phyloP scores from a whole-genome alignment of 805 yeast genomes.

The Suhomyces vadensis region DNA sequence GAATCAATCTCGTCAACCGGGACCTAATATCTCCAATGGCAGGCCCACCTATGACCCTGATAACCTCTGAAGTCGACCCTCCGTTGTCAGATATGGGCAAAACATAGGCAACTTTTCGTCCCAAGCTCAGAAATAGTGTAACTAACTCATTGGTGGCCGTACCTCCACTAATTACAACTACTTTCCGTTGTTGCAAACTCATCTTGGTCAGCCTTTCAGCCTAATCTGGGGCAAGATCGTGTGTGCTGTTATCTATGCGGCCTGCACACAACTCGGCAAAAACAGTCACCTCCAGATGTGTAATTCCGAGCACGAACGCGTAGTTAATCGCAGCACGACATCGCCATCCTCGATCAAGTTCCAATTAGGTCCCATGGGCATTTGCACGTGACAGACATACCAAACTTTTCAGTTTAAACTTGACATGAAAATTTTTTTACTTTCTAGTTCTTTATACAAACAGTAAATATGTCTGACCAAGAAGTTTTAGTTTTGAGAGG shows the following conservation, averaged over 20 bases:
- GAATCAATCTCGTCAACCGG: slow-evolving; percentile 71
- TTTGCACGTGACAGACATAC: not conserved
- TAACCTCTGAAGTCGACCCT: slow-evolving; percentile 88
- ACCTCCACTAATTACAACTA: slow-evolving; percentile 68
- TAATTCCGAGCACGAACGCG: slow-evolving; percentile 38
- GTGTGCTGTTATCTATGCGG: not conserved
- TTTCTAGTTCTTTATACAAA: slow-evolving; percentile 6
- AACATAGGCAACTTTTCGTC: slow-evolving; percentile 57
- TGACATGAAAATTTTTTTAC: slow-evolving; percentile 12
- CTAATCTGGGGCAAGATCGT: not conserved
- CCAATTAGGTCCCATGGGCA: no score
- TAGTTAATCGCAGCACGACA: slow-evolving; percentile 28
- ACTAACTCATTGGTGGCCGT: slow-evolving; percentile 85
- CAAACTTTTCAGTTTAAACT: not conserved
- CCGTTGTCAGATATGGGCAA: slow-evolving; percentile 92
- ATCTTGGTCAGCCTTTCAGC: not conserved
- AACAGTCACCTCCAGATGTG: slow-evolving; percentile 39
- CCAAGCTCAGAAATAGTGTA: slow-evolving; percentile 49
- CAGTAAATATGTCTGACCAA: slow-evolving; percentile 67
- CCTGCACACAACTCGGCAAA: slow-evolving; percentile 28
- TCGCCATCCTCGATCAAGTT: not conserved
- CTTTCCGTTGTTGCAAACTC: not conserved
- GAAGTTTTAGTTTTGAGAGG: slow-evolving; percentile 99
- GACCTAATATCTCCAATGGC: slow-evolving; percentile 93
- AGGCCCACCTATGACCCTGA: slow-evolving; percentile 88